Conservation (phyloP, 495 filamentous ascomycete species). For the Chaetomium fimeti region DNA sequence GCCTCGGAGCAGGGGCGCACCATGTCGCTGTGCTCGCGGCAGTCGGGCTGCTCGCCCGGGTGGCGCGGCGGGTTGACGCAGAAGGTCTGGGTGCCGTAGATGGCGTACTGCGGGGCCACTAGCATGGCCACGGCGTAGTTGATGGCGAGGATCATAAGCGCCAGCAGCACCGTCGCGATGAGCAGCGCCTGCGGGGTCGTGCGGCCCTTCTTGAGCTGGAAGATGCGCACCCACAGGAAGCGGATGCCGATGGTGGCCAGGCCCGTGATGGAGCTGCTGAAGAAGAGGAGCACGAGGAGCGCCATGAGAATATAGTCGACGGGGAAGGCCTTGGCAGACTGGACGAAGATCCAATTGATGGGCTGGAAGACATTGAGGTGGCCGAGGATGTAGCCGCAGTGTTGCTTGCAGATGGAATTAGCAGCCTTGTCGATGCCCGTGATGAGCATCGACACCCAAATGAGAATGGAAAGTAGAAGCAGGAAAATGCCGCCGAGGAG, state of each 20-base stretch:
- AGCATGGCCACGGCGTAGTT: conserved; percentile 92
- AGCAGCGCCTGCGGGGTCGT: conserved; percentile 92
- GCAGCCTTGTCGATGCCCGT: conserved; percentile 94
- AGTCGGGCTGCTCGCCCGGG: conserved; percentile 69
- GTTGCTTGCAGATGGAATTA: conserved; percentile 86
- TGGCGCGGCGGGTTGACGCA: conserved; percentile 63
- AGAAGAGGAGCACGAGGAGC: conserved; percentile 77
- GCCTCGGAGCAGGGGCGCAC: conserved; percentile 80
- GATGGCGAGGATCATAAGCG: conserved; percentile 80
- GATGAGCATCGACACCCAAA: conserved; percentile 91
- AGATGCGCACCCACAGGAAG: conserved; percentile 90
- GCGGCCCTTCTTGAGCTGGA: conserved; percentile 82
- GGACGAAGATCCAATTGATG: conserved; percentile 84
- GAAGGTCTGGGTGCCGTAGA: conserved; percentile 91
- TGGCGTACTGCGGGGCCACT: conserved; percentile 89
- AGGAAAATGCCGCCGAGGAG: conserved; percentile 80
- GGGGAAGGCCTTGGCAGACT: conserved; percentile 79
- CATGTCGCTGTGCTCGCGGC: conserved; percentile 64
- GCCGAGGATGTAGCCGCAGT: conserved; percentile 91
- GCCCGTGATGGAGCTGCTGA: conserved; percentile 80
- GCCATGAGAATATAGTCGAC: conserved; percentile 89
- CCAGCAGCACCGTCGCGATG: conserved; percentile 84
- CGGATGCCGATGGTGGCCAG: conserved; percentile 85
- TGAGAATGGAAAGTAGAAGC: conserved; percentile 63
- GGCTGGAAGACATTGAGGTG: conserved; percentile 93